Base-by-base conservation (phyloP, 1,284 basidiomycete species). In the Ustilago trichophora region DNA sequence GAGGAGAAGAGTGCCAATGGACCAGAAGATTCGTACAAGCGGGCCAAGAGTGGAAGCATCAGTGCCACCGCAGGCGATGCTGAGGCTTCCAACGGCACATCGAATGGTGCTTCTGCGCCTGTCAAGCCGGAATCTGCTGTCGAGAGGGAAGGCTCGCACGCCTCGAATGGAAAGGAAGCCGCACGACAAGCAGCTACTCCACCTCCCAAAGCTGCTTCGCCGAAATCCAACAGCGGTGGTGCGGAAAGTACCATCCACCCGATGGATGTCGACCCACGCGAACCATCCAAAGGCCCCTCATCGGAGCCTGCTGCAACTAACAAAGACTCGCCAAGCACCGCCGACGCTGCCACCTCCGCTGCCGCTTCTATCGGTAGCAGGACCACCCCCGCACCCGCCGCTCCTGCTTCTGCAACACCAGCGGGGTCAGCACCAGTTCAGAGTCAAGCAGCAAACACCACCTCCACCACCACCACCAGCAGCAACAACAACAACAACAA, bases 21-120 rank as follows among this genome's bases (percentile, higher is more conserved):
- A 10, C 34, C 32, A 3, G 67, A 71, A 6, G 67, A 66, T 21
- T 47, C 57, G 29, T 50, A 52, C 49, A 71, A 71, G 48, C 56
- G 67, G 12, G 56, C 54, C 36, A 71, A 57, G 53, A 71, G 54
- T 26, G 48, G 52, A 21, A 51, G 50, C 24, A 46, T 46, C 9
- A 16, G 36, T 22, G 55, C 42, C 4, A 4, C 46, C 6, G 37
- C 36, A 15, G 43, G 34, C 10, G 57, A 43, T 13, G 56, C 29
- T 6, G 48, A 44, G 10, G 33, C 36, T 24, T 13, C 31, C 19
- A 26, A 16, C 7, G 35, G 3, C 26, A 26, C 29, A 16, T 26
- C 33, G 11, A 44, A 46, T 25, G 45, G 34, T 5, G 33, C 18
- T 18, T 25, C 49, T 18, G 55, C 3, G 7, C 15, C 42, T 16